Evolutionary conservation across 2,329 filamentous ascomycete species (phyloP).

Genomic region (Sporothrix euskadiensis): DNA sequence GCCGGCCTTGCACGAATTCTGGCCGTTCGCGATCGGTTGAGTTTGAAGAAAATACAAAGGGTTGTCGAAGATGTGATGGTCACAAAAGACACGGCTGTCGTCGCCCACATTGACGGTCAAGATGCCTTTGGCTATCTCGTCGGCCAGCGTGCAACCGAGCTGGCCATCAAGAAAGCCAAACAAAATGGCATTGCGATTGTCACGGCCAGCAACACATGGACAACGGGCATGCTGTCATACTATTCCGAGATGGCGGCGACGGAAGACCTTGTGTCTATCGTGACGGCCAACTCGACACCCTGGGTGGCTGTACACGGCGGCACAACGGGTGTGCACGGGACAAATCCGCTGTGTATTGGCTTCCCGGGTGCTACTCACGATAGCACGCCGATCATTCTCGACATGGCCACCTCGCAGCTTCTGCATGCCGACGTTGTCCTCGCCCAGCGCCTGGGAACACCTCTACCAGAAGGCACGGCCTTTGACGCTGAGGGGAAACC

Average conservation of each 20-base stretch:
- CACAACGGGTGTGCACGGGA: background rate
- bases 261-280: background rate
- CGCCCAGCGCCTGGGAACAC: background rate
- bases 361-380: background rate
- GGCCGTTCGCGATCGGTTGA: background rate
- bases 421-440: conserved; percentile 10
- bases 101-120: conserved; percentile 4
- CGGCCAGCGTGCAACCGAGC: background rate
- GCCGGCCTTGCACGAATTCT: background rate
- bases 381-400: background rate
- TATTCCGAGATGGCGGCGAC: background rate
- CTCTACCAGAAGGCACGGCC: background rate
- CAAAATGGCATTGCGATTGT: conserved; percentile 2
- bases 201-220: conserved; percentile 6
- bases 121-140: conserved; percentile 1
- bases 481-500: background rate
- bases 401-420: background rate
- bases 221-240: conserved; percentile 15
- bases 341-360: background rate
- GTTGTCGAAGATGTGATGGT: background rate
- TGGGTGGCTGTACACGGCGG: background rate
- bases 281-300: background rate
- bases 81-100: background rate
- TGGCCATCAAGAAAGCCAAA: background rate
- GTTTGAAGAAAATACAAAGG: background rate